phyloP scores from a whole-genome alignment of 1,284 basidiomycete genomes.

The Neolentinus lepideus region DNA sequence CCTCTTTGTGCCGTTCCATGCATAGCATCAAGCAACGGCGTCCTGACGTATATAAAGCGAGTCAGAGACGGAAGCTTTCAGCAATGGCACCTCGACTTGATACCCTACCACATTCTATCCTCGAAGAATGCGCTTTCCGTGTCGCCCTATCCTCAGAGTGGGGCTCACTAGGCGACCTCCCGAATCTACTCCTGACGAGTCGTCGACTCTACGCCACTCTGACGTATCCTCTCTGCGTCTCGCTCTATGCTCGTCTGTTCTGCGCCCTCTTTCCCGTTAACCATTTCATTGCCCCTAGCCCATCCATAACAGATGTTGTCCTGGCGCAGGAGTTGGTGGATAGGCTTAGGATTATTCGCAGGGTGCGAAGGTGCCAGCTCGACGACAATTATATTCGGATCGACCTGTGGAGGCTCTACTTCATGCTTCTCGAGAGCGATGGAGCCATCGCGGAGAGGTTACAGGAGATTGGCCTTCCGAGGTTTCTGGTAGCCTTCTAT shows the following conservation, averaged over 20 bases:
- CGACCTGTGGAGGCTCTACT: constrained; percentile 45
- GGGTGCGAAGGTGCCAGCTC: constrained; percentile 30
- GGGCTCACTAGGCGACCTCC: constrained; percentile 24
- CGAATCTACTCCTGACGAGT: background rate
- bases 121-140: background rate
- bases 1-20: background rate
- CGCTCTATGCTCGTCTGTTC: constrained; percentile 60
- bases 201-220: constrained; percentile 16
- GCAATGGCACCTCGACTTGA: background rate
- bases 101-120: background rate
- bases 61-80: background rate
- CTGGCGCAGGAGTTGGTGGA: constrained; percentile 37
- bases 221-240: constrained; percentile 35
- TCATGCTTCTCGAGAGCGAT: constrained; percentile 44
- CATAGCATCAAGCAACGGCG: background rate
- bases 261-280: constrained; percentile 43
- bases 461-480: constrained; percentile 22
- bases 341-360: constrained; percentile 35
- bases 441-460: constrained; percentile 36
- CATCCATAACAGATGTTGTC: constrained; percentile 31
- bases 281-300: constrained; percentile 25
- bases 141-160: background rate
- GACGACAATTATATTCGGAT: constrained; percentile 19
- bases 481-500: background rate
- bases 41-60: background rate